Base-by-base conservation (phyloP, 345 rosid genomes). In the Cochlearia excelsa region DNA sequence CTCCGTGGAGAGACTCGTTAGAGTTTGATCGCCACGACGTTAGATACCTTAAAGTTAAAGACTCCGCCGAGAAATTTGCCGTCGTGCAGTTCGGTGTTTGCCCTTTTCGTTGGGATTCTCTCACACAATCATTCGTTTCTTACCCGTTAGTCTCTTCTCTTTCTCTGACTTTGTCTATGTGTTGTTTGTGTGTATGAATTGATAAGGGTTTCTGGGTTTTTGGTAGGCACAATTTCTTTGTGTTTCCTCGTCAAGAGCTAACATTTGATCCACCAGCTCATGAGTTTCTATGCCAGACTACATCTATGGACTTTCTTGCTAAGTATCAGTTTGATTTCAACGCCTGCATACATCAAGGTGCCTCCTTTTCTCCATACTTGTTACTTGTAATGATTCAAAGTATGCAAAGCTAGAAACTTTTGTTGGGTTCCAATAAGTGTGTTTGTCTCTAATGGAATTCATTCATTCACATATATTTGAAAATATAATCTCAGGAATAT, bases 61-160 rank as follows among this genome's bases (percentile, higher is more conserved):
- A 93, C 62, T 93, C 99, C 59, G 99, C 86, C 39, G 94, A 89
- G 82, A 89, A 85, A 66, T 89, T 93, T 75, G 97, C 94, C 58
- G 91, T 89, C 57, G 76, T 93, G 51, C 99, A 93, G 70, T 82
- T 93, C 77, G 99, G 99, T 4, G 90, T 93, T 8, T 93, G 94
- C 52, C 97, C 99, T 35, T 89, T 89, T 51, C 86, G 85, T 2
- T 93, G 99, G 99, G 97, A 93, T 71, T 52, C 82, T 1, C 78
- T 26, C 50, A 73, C 83, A 49, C 76, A 73, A 6, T 77, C 88
- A 62, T 89, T 89, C 76, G 35, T 84, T 26, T 83, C 97, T 34
- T 69, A 85, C 50, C 99, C 97, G 94, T 90, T 23, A 70, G 90
- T 70, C n/a, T 43, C 51, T 54, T 34, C 27, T 5, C 60, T 11